A percentile compares a stretch with the other conserved stretches of the same genome.
phyloP scores from a whole-genome alignment of 2,329 filamentous ascomycete genomes.

The Daldinia eschscholtzii region DNA sequence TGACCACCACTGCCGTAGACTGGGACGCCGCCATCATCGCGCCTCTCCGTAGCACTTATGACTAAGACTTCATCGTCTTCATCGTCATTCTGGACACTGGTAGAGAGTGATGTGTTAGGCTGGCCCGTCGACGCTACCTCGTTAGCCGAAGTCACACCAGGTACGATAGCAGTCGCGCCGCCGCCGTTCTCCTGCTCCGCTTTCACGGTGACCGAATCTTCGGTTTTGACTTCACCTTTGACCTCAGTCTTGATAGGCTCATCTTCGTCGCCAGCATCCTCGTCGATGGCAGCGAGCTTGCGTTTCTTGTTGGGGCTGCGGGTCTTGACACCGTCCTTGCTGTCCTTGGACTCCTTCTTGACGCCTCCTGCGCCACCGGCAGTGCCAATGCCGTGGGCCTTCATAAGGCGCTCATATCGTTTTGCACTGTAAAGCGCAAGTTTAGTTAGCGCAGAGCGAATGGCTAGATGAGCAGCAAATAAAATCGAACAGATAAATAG shows the following conservation, averaged over 20 bases:
- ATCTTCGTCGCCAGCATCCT: constrained; percentile 52
- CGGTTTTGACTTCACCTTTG: constrained; percentile 54
- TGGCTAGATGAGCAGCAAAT: not conserved
- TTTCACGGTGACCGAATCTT: constrained; percentile 52
- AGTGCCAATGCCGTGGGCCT: constrained; percentile 64
- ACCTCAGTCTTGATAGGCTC: constrained; percentile 49
- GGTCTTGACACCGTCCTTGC: constrained; percentile 46
- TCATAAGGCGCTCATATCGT: constrained; percentile 75
- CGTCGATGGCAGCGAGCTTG: constrained; percentile 55
- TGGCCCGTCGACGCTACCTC: constrained; percentile 15
- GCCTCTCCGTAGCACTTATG: constrained; percentile 47
- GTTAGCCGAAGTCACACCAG: constrained; percentile 14
- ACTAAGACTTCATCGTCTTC: constrained; percentile 52
- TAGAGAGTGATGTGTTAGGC: constrained; percentile 28
- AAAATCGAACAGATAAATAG: not conserved
- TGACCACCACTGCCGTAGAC: constrained; percentile 30
- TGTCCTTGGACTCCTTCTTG: constrained; percentile 50
- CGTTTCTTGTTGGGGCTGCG: constrained; percentile 49
- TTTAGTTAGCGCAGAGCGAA: not conserved
- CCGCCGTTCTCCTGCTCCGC: constrained; percentile 46
- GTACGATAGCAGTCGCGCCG: constrained; percentile 26
- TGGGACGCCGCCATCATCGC: constrained; percentile 26
- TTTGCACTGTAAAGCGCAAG: constrained; percentile 66
- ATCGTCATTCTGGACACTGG: constrained; percentile 35
- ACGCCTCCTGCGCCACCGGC: constrained; percentile 43